phyloP scores from a whole-genome alignment of 202 grass and related monocot species.

The Zoysia matrella region DNA sequence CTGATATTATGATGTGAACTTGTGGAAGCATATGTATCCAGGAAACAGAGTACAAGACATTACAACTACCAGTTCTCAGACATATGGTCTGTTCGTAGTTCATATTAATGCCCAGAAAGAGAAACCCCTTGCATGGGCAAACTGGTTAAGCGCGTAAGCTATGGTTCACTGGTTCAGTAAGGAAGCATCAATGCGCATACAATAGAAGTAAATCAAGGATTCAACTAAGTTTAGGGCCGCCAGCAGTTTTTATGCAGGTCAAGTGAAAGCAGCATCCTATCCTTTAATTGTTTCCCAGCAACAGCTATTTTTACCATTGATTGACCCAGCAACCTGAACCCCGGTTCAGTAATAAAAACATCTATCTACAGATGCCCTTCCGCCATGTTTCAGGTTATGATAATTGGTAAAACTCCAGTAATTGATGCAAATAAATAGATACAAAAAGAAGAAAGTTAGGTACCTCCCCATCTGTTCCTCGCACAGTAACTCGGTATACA shows the following conservation, averaged over 20 bases:
- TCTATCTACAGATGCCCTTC: not conserved
- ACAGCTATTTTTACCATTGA: not conserved
- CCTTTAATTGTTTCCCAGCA: not conserved
- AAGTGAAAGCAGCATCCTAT: not conserved
- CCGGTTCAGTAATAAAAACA: not conserved
- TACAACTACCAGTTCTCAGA: not conserved
- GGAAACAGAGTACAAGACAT: not conserved
- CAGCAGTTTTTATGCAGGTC: not conserved
- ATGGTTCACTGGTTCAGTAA: too few species aligned
- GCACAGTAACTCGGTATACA: constrained; percentile 81
- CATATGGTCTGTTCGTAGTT: not conserved
- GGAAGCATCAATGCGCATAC: not conserved
- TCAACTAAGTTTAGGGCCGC: not conserved
- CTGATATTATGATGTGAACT: not conserved
- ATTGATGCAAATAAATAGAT: not conserved
- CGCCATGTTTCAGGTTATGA: not conserved
- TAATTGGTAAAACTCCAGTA: not conserved
- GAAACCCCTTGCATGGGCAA: not conserved
- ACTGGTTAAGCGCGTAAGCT: not conserved
- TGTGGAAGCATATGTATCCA: not conserved
- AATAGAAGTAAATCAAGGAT: not conserved
- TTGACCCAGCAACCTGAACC: not conserved
- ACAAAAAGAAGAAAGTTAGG: not conserved
- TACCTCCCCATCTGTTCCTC: constrained; percentile 92
- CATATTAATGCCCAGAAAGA: too few species aligned